Evolutionary conservation across 345 rosid genomes (phyloP), one percentile per base, ranked within the genome.

Genomic region (Gossypium thurberi): DNA sequence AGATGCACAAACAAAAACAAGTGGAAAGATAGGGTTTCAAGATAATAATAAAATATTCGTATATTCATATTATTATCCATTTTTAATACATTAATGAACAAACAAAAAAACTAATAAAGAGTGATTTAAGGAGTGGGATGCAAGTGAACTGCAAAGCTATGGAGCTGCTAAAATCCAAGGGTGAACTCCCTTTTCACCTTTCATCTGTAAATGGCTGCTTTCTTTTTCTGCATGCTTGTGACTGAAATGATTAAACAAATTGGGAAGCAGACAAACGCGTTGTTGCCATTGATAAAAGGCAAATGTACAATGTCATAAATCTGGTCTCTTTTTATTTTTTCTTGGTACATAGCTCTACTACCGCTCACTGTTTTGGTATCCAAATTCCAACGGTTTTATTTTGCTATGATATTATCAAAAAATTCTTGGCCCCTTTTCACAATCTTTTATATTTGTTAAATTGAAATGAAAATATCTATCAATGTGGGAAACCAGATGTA

Each of bases 1-100:
- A 85, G 66, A 46, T 21, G 28, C 85, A 85, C 88, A 83, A 82
- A 78, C 17, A 25, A 20, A 65, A 76, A 65, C 47, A 61, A 65
- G 73, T n/a, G 69, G 44, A 62, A 59, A 69, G 25, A 67, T 20
- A 8, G 76, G 77, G 80, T 71, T 72, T 69, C 37, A 33, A 33
- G 1, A 33, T 33, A 33, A 33, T 4, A 33, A 9, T 1, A 14
- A 3, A 9, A 56, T 21, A 20, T 21, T 21, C 14, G 28, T 10
- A 56, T 21, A 55, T 55, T 55, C 26, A 55, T 55, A 7, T 55
- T 20, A 3, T 33, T 33, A 33, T 33, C 37, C 37, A 33, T 18
- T 9, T 18, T 18, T 9, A 53, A 13, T 1, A 50, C 15, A 50
- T 5, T 8, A 53, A 53, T 8, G 18, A 15, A 10, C 47, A 40